Evolutionary conservation across 345 rosid species (phyloP).

Genomic region (Tarenaya hassleriana): DNA sequence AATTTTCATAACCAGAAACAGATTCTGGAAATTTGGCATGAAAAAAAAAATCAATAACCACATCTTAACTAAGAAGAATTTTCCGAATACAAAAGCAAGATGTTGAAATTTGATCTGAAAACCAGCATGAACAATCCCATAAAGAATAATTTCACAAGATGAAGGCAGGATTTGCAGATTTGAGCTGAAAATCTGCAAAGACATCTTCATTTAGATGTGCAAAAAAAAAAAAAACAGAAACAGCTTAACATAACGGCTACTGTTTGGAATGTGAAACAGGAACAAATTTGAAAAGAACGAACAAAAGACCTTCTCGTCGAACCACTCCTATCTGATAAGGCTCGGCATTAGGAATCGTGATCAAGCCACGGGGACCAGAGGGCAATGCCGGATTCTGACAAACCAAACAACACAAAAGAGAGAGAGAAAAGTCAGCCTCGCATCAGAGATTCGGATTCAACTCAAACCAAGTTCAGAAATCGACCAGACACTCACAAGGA

Average conservation of each 20-base stretch:
- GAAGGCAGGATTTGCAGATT: neutral
- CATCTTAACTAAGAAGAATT: neutral
- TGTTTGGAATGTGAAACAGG: too few relatives aligned
- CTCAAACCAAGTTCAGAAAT: neutral
- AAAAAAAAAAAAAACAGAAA: too few relatives aligned
- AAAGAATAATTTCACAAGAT: neutral
- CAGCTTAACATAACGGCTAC: too few relatives aligned
- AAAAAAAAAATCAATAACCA: neutral
- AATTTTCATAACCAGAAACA: neutral
- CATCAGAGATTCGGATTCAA: conserved; percentile 6
- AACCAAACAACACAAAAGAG: neutral
- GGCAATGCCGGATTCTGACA: conserved; percentile 81
- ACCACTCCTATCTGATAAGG: conserved; percentile 62
- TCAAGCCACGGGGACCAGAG: conserved; percentile 76
- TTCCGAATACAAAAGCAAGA: conserved; percentile 5
- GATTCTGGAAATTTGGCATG: neutral
- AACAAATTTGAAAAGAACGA: neutral
- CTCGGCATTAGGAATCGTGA: conserved; percentile 45
- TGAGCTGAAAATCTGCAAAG: neutral
- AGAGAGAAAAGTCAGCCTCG: neutral
- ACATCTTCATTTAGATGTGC: too few relatives aligned
- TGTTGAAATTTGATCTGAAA: neutral
- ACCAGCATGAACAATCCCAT: neutral
- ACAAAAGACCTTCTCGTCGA: conserved; percentile 45
- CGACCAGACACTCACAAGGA: conserved; percentile 40